phyloP scores from a whole-genome alignment of 345 rosid genomes.

The Citrus australasica region DNA sequence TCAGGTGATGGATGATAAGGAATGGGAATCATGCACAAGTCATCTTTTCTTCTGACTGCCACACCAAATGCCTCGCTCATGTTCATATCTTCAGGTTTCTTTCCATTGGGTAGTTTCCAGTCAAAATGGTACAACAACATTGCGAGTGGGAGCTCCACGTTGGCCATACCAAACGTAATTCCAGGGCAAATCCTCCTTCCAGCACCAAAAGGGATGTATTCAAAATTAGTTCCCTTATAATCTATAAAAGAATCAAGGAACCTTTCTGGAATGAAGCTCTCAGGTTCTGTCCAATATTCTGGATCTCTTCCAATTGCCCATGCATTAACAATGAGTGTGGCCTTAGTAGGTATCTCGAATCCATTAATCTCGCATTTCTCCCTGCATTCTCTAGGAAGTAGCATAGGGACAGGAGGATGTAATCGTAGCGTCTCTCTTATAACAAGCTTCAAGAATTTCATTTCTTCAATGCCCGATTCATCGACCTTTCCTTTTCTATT shows the following conservation, averaged over 20 bases:
- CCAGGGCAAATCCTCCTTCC: conserved; percentile 30
- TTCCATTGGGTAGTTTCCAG: conserved; percentile 24
- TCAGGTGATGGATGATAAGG: background rate
- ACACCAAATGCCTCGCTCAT: conserved; percentile 21
- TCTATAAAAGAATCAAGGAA: conserved; percentile 18
- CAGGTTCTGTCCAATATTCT: background rate
- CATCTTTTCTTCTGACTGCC: conserved; percentile 15
- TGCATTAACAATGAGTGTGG: conserved; percentile 4
- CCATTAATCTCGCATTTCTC: conserved; percentile 12
- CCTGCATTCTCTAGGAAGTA: conserved; percentile 19
- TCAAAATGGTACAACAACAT: conserved; percentile 28
- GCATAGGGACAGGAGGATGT: conserved; percentile 19
- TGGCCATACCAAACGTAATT: conserved; percentile 3
- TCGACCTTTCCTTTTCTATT: conserved; percentile 14
- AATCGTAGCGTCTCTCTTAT: conserved; percentile 28
- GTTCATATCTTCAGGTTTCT: conserved; percentile 25
- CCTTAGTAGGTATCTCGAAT: background rate
- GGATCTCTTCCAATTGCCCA: conserved; percentile 14
- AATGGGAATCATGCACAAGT: conserved; percentile 13
- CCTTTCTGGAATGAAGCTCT: conserved; percentile 18
- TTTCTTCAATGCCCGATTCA: conserved; percentile 10
- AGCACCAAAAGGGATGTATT: conserved; percentile 24
- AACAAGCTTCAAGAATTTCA: conserved; percentile 17
- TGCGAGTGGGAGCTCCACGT: conserved; percentile 24
- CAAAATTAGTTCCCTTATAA: conserved; percentile 15